Evolutionary conservation across 2,329 filamentous ascomycete genomes (phyloP), one percentile per base, ranked within the genome.

Genomic region (Epichloe gansuensis): DNA sequence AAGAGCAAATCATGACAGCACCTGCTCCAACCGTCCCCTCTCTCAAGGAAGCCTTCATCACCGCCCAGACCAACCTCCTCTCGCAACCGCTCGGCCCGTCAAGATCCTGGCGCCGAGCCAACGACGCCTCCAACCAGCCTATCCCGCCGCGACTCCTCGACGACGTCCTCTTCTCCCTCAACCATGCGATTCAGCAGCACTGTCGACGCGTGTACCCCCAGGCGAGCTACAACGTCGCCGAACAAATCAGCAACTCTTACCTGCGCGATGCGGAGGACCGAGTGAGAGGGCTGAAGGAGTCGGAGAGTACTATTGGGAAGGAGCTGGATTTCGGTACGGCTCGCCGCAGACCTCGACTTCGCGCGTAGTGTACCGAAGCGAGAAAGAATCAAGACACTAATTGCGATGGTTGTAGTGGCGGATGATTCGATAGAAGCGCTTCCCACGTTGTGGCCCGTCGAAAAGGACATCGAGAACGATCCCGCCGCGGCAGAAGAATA

Each of bases 171-270:
- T 69, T 72, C 57, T 74, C 74, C 42, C 70, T 86, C 12, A 86
- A 86, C 62, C 76, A 81, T 55, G 68, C 74, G 15, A 68, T 88
- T 13, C 76, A 78, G 57, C 81, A 84, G 58, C 85, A 89, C 63
- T 76, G 76, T 34, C 78, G 78, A 38, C 76, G 81, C 52, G 81
- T 81, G 5, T 87, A 87, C 63, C 76, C 82, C 0, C 82, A 85
- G 59, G 82, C 84, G n/a, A 80, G 77, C 50, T 77, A 84, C 38
- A 82, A 86, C 60, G 77, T 88, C 17, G 83, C 85, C 2, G 83
- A 87, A 69, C 85, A 89, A 69, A 81, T 89, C 43, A 82, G 86
- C 65, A 67, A 69, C 47, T 68, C 86, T 45, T 88, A 88, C 64
- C 75, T 76, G 65, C 66, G 67, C 5, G 68, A 69, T 13, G 69